Conservation (phyloP, 2,329 filamentous ascomycete species). For the Beauveria caledonica region DNA sequence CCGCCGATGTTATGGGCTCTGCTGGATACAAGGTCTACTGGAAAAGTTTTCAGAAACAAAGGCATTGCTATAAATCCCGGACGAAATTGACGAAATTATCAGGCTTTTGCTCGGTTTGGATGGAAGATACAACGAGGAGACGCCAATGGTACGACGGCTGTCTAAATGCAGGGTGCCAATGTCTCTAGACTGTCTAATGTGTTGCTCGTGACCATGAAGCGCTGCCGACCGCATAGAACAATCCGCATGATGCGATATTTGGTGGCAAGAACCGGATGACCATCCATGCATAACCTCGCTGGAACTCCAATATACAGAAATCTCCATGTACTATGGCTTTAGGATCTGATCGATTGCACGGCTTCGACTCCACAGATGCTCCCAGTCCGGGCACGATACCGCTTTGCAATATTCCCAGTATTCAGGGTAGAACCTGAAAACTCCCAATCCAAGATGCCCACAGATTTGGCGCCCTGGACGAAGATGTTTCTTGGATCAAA, state of each 20-base stretch:
- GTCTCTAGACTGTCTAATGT: too few relatives aligned
- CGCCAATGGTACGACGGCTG: too few relatives aligned
- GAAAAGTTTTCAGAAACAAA: too few relatives aligned
- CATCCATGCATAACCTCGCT: constrained; percentile 7
- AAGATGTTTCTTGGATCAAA: constrained; percentile 11
- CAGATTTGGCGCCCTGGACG: neutral
- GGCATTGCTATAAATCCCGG: too few relatives aligned
- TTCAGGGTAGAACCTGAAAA: constrained; percentile 10
- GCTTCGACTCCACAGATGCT: constrained; percentile 7
- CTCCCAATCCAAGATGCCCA: constrained; percentile 17
- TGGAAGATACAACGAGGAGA: too few relatives aligned
- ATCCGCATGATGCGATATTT: neutral
- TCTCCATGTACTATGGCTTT: constrained; percentile 9
- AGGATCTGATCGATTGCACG: constrained; percentile 9
- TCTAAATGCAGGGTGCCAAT: too few relatives aligned
- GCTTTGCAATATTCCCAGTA: constrained; percentile 12
- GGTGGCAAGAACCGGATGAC: neutral
- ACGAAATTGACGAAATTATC: too few relatives aligned
- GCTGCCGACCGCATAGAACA: neutral
- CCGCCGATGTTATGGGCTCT: too few relatives aligned
- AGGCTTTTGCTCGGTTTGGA: too few relatives aligned
- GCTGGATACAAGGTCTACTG: too few relatives aligned
- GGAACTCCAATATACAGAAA: constrained; percentile 9
- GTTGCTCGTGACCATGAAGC: too few relatives aligned
- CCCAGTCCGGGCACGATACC: constrained; percentile 2